A percentile compares a stretch with the other conserved stretches of the same genome.
phyloP scores from a whole-genome alignment of 1,139 yeast genomes.

The Blastobotrys malaysiensis region DNA sequence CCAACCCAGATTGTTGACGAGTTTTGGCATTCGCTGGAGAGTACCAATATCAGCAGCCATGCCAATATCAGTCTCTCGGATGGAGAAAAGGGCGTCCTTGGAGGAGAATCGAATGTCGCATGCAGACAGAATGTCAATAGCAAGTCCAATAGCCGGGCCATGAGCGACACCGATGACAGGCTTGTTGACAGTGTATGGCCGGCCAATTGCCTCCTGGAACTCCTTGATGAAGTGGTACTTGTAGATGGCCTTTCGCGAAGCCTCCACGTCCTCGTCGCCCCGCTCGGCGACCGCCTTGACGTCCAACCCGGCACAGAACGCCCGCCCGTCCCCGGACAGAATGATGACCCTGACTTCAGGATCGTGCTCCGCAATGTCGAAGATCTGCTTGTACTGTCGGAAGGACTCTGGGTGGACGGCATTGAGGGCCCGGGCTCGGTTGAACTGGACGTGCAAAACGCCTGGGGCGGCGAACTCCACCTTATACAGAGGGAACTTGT shows the following conservation, averaged over 20 bases:
- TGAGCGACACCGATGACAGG: conserved; percentile 45
- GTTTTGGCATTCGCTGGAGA: conserved; percentile 57
- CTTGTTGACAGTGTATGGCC: conserved; percentile 29
- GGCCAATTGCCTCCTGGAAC: conserved; percentile 51
- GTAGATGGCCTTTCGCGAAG: conserved; percentile 34
- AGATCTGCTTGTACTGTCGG: conserved; percentile 50
- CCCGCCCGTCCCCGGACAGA: conserved; percentile 52
- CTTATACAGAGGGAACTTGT: conserved; percentile 18
- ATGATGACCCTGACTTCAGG: conserved; percentile 49
- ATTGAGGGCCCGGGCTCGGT: conserved; percentile 58
- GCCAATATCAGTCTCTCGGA: conserved; percentile 69
- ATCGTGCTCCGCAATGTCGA: conserved; percentile 44
- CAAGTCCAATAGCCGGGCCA: conserved; percentile 54
- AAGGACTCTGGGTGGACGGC: conserved; percentile 53
- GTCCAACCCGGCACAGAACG: conserved; percentile 65
- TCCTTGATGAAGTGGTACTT: conserved; percentile 36
- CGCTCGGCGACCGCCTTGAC: conserved; percentile 29
- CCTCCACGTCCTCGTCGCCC: conserved; percentile 23
- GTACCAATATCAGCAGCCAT: conserved; percentile 79
- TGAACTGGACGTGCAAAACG: conserved; percentile 55
- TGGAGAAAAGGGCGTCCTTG: conserved; percentile 49
- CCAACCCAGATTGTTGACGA: conserved; percentile 54
- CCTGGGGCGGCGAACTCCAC: conserved; percentile 35
- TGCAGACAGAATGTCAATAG: conserved; percentile 59
- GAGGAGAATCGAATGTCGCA: conserved; percentile 55